A percentile compares a stretch with the other conserved stretches of the same genome.
These are phyloP conservation scores for Salix koriyanagi DNA, from an alignment of 345 rosid species.

Conservation along the genomic window DNA sequence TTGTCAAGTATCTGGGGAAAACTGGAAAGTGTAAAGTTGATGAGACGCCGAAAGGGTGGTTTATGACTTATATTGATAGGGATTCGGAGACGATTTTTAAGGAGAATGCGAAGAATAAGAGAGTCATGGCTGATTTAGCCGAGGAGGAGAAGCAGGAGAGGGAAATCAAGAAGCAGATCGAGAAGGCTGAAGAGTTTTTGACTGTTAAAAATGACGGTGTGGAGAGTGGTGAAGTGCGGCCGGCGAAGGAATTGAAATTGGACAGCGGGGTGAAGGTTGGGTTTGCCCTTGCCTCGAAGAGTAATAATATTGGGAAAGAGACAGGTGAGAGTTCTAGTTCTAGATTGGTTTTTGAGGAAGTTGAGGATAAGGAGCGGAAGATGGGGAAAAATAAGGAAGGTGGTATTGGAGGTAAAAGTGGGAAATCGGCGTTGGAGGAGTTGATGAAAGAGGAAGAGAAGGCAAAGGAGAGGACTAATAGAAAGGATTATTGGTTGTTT, in stretches of 20 bases:
- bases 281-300: constrained; percentile 53
- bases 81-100: constrained; percentile 81
- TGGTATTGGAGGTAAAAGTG: constrained; percentile 24
- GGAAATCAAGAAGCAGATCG: constrained; percentile 74
- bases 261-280: constrained; percentile 70
- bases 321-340: constrained; percentile 37
- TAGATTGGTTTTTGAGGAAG: constrained; percentile 58
- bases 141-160: constrained; percentile 95
- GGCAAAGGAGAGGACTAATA: constrained; percentile 67
- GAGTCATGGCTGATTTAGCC: constrained; percentile 62
- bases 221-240: constrained; percentile 7
- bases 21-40: constrained; percentile 93
- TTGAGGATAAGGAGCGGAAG: constrained; percentile 34
- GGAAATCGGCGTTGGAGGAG: constrained; percentile 70
- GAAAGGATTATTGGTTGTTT: constrained; percentile 87
- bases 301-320: constrained; percentile 33
- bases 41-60: constrained; percentile 97
- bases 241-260: constrained; percentile 39
- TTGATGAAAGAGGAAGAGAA: constrained; percentile 91
- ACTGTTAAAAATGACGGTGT: background rate
- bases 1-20: constrained; percentile 69
- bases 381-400: constrained; percentile 24
- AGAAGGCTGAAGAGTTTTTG: constrained; percentile 52
- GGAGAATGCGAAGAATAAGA: constrained; percentile 82
- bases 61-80: constrained; percentile 79